Evolutionary conservation across 2,329 filamentous ascomycete species (phyloP).

Genomic region (Pleomassaria siparia): DNA sequence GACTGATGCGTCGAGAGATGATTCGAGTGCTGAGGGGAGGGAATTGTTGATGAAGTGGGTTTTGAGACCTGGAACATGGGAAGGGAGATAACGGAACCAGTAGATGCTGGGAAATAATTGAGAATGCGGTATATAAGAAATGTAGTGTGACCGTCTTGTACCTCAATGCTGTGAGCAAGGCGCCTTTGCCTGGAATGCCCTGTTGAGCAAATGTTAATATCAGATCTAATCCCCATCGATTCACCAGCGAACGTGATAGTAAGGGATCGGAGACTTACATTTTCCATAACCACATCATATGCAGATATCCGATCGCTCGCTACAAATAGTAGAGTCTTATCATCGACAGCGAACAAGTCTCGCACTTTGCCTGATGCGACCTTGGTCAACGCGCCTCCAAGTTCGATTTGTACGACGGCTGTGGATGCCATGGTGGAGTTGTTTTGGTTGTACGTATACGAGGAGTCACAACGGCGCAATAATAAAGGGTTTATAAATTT

Average conservation of each 20-base stretch:
- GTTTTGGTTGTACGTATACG: not conserved
- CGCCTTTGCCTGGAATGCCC: constrained; percentile 69
- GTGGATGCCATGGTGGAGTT: constrained; percentile 26
- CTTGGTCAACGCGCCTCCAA: constrained; percentile 43
- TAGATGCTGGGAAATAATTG: constrained; percentile 43
- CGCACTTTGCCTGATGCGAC: constrained; percentile 73
- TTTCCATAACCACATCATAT: constrained; percentile 88
- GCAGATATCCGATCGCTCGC: constrained; percentile 91
- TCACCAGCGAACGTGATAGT: not conserved
- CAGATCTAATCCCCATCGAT: too few species aligned
- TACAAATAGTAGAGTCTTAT: constrained; percentile 74
- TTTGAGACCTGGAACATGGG: constrained; percentile 58
- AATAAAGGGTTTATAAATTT: not conserved
- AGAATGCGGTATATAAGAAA: not conserved
- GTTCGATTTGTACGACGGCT: constrained; percentile 33
- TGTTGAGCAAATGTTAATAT: constrained; percentile 31
- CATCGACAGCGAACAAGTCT: constrained; percentile 74
- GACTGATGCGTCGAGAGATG: constrained; percentile 18
- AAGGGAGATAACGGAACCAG: constrained; percentile 66
- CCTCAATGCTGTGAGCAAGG: constrained; percentile 67
- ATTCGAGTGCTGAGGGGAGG: constrained; percentile 56
- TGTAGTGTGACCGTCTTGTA: constrained; percentile 5
- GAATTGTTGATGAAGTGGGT: constrained; percentile 65
- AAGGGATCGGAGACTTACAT: constrained; percentile 51
- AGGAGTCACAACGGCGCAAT: not conserved